Percentiles rank a stretch among this genome's conserved stretches.
phyloP scores from a whole-genome alignment of 1,284 basidiomycete species.

The Ganoderma sinense region DNA sequence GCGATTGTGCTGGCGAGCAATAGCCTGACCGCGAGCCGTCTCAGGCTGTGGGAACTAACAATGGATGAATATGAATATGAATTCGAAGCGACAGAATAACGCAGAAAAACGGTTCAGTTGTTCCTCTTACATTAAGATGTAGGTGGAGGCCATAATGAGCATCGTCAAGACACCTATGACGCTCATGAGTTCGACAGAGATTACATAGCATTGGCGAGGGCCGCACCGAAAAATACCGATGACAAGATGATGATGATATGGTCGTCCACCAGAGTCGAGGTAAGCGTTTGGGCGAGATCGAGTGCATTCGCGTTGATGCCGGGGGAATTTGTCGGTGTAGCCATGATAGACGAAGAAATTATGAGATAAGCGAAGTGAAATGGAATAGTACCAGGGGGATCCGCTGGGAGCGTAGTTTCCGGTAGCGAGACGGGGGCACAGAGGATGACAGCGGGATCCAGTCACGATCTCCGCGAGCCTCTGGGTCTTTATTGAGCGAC shows the following conservation, averaged over 20 bases:
- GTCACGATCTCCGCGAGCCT: not conserved
- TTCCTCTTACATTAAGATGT: not conserved
- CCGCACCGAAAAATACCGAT: not conserved
- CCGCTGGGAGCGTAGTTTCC: not conserved
- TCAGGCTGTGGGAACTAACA: not conserved
- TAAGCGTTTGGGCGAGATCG: not conserved
- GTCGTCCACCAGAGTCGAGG: not conserved
- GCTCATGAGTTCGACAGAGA: not conserved
- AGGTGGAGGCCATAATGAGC: not conserved
- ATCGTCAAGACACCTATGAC: not conserved
- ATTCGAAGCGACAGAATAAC: not conserved
- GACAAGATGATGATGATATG: not conserved
- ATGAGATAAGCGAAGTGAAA: not conserved
- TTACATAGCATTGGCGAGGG: no score
- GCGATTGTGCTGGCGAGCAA: not conserved
- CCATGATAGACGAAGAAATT: not conserved
- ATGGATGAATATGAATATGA: not conserved
- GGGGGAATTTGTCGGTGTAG: not conserved
- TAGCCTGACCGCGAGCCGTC: not conserved
- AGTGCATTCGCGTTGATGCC: not conserved
- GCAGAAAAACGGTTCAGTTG: not conserved
- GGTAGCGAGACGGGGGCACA: not conserved
- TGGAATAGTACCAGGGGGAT: not conserved
- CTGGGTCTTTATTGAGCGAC: not conserved
- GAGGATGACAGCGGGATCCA: not conserved